Percentiles rank a stretch among this genome's conserved stretches.
phyloP scores from a whole-genome alignment of 2,329 filamentous ascomycete species.

The Fusarium sp. region DNA sequence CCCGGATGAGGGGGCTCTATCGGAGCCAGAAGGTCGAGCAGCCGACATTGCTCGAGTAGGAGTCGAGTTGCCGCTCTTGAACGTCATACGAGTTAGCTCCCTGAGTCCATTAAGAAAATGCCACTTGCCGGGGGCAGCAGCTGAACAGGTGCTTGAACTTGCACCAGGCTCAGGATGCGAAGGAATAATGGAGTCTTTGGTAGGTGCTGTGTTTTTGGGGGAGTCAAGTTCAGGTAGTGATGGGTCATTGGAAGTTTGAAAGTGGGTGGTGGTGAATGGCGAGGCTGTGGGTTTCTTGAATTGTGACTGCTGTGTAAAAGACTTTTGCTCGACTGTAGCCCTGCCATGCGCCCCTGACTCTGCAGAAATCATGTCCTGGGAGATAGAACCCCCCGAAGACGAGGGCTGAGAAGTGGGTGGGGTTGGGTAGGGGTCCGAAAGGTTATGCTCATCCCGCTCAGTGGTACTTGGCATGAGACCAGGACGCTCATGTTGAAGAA shows the following conservation, averaged over 20 bases:
- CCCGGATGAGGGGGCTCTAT: constrained; percentile 54
- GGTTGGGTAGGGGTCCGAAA: constrained; percentile 64
- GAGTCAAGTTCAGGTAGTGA: constrained; percentile 36
- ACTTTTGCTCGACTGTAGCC: constrained; percentile 39
- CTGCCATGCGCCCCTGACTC: constrained; percentile 42
- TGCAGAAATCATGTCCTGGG: constrained; percentile 46
- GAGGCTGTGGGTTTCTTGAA: constrained; percentile 42
- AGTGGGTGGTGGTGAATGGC: constrained; percentile 47
- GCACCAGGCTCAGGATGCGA: constrained; percentile 58
- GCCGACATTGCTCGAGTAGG: constrained; percentile 88
- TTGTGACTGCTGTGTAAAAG: constrained; percentile 37
- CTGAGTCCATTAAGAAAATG: constrained; percentile 77
- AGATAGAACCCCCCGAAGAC: constrained; percentile 52
- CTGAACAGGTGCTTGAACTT: constrained; percentile 59
- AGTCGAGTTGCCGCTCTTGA: constrained; percentile 93
- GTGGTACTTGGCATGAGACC: constrained; percentile 41
- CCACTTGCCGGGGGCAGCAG: constrained; percentile 63
- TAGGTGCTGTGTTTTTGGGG: constrained; percentile 34
- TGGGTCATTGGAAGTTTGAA: constrained; percentile 43
- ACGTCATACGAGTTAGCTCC: constrained; percentile 86
- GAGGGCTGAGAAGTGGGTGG: constrained; percentile 66
- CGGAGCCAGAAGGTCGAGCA: constrained; percentile 65
- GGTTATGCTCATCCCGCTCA: constrained; percentile 41
- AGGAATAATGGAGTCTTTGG: constrained; percentile 38
- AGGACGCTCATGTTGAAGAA: constrained; percentile 45